Base-by-base conservation (phyloP, 2,329 filamentous ascomycete genomes). In the Fusarium albosuccineum region DNA sequence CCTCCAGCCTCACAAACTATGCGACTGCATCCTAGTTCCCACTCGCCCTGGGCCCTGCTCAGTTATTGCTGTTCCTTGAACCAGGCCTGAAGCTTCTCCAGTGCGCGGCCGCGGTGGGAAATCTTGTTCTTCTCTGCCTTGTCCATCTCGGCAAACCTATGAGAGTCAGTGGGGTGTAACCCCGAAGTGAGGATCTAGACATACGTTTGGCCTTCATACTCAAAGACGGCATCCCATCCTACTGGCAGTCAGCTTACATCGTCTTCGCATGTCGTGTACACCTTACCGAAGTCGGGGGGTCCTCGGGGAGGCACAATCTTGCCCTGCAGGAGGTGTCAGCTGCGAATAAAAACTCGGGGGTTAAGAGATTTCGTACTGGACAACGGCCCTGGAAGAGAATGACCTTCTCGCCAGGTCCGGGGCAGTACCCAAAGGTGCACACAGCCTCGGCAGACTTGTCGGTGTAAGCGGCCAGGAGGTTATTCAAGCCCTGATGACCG, bases 161-260 rank as follows among this genome's bases (percentile, higher is more conserved):
- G 8, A 44, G 29, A 9, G 60, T 73, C 34, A 74, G 70, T 48
- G 16, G 22, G 26, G 17, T 22, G 53, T 9, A 14, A 11, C 6
- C 1, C n/a, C n/a, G 1, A 0, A 29, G 10, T 45, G 26, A 6
- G n/a, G 16, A 6, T 26, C 11, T 16, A 27, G 41, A 80, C 86
- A 75, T 78, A 88, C 82, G 96, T 99, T 80, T 93, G 83, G 41
- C 94, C 94, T 68, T 97, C 87, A 71, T 97, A 95, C 81, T 99
- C 96, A 74, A 99, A 99, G 68, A 97, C 91, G 3, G 96, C 89
- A 78, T 99, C 96, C 96, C 96, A 99, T 45, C 95, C 94, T 97
- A 67, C 27, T 33, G 10, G 3, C 22, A 30, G 71, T 70, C 22
- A 69, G 58, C 33, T 42, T 54, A 22, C 33, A 53, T n/a, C 29